Evolutionary conservation across 2,329 filamentous ascomycete genomes (phyloP).

Genomic region (Magnaporthiopsis rhizophila): DNA sequence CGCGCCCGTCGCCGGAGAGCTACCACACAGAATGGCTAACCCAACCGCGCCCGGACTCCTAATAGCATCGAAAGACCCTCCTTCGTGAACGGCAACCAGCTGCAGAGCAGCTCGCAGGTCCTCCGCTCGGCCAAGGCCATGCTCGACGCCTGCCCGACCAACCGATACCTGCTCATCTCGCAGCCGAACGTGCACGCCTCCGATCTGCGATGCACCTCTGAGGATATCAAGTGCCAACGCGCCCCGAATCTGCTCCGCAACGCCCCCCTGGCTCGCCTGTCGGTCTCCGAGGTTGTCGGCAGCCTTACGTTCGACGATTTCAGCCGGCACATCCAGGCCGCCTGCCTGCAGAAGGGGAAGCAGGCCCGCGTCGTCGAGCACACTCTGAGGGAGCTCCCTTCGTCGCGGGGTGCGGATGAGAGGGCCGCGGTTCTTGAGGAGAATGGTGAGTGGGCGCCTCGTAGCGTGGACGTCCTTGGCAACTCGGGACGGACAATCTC

Average conservation of each 20-base stretch:
- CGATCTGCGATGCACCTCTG: slow-evolving; percentile 51
- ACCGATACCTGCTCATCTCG: slow-evolving; percentile 68
- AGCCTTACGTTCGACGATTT: slow-evolving; percentile 34
- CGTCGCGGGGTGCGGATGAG: slow-evolving; percentile 26
- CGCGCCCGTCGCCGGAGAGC: slow-evolving; percentile 8
- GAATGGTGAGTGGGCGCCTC: slow-evolving; percentile 32
- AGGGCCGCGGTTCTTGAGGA: slow-evolving; percentile 38
- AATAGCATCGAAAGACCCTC: slow-evolving; percentile 19
- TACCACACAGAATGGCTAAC: slow-evolving; percentile 8
- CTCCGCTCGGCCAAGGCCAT: slow-evolving; percentile 36
- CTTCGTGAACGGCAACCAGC: slow-evolving; percentile 28
- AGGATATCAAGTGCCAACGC: slow-evolving; percentile 29
- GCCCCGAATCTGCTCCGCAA: slow-evolving; percentile 39
- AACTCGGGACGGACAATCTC: background rate
- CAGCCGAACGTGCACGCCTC: slow-evolving; percentile 66
- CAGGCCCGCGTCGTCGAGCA: slow-evolving; percentile 31
- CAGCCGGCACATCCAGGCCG: slow-evolving; percentile 33
- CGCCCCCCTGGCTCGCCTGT: background rate
- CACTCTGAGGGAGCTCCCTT: slow-evolving; percentile 31
- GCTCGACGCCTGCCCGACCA: slow-evolving; percentile 62
- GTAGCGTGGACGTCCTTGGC: background rate
- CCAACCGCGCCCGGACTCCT: slow-evolving; percentile 7
- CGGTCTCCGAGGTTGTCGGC: slow-evolving; percentile 51
- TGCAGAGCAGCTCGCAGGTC: slow-evolving; percentile 41
- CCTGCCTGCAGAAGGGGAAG: slow-evolving; percentile 34